phyloP scores from a whole-genome alignment of 2,329 filamentous ascomycete species.

The Arthrobotrys megalospora region DNA sequence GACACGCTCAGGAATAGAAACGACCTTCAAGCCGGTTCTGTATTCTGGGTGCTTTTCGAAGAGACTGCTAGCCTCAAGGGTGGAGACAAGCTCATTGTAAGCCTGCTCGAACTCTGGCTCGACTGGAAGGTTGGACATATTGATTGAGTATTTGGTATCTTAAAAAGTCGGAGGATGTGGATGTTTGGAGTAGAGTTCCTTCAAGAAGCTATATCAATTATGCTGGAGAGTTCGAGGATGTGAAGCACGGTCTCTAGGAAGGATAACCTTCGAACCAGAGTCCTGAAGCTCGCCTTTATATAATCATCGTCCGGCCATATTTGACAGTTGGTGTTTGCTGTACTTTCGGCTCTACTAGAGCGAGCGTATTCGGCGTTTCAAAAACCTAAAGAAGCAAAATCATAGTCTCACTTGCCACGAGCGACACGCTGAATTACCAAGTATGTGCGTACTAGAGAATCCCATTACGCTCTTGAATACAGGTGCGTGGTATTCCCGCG shows the following conservation, averaged over 20 bases:
- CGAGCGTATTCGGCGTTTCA: slow-evolving; percentile 54
- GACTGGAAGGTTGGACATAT: slow-evolving; percentile 84
- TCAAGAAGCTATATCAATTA: slow-evolving; percentile 30
- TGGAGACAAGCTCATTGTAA: slow-evolving; percentile 95
- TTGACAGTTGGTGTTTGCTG: slow-evolving; percentile 5
- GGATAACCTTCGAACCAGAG: slow-evolving; percentile 13
- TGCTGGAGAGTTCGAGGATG: slow-evolving; percentile 36
- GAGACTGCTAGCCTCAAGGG: slow-evolving; percentile 91
- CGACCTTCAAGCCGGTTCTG: slow-evolving; percentile 88
- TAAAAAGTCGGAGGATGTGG: neutral
- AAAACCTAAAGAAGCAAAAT: slow-evolving; percentile 56
- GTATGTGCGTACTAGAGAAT: slow-evolving; percentile 32
- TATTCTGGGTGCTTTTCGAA: slow-evolving; percentile 96
- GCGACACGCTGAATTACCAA: slow-evolving; percentile 30
- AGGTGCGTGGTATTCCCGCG: slow-evolving; percentile 41
- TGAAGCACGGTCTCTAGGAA: slow-evolving; percentile 53
- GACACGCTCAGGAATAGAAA: slow-evolving; percentile 91
- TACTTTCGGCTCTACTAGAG: slow-evolving; percentile 7
- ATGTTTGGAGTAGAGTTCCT: slow-evolving; percentile 9
- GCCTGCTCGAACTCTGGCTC: slow-evolving; percentile 99
- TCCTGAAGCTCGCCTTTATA: slow-evolving; percentile 50
- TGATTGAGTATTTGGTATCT: slow-evolving; percentile 63
- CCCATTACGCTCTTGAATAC: slow-evolving; percentile 29
- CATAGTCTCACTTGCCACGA: slow-evolving; percentile 29
- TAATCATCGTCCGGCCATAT: slow-evolving; percentile 28